Base-by-base conservation (phyloP, 768 basidiomycete species). In the Russula olivacea region DNA sequence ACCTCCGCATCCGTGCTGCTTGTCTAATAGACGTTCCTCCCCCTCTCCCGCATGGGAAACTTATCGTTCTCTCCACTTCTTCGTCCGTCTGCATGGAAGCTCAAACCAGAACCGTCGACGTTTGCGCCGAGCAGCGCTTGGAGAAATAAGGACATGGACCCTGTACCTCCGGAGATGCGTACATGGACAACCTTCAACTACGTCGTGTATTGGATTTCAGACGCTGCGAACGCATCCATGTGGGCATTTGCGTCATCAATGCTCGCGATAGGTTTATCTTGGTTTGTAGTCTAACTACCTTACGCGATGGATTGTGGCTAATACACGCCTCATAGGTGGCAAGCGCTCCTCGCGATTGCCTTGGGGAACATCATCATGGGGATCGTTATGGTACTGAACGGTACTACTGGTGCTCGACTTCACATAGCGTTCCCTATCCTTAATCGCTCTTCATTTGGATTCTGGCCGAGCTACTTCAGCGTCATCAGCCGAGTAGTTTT, bases 341-440 rank as follows among this genome's bases (percentile, higher is more conserved):
- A 89, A 70, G 86, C 85, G 1, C 76, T 87, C 8, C 75, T 80
- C 8, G 87, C 84, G 14, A 90, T 91, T 64, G 84, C 87, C 8
- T 75, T 88, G 19, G 89, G 86, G 23, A 86, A 90, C 69, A 73
- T 81, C 65, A 81, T 92, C 66, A 90, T 92, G 61, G 83, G 87
- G 2, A 74, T 83, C 61, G 83, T 85, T 21, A 84, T 93, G 78
- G 83, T 91, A 2, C 75, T 89, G 53, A 93, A 91, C 69, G 91
- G 91, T 54, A 85, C 87, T 5, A 80, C 83, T 30, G 89, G 91
- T 25, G 87, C 90, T 25, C 82, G 87, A 21, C 79, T 90, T 49
- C 89, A 90, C 67, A 76, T 93, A 25, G 83, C 88, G 0, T 92
- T 92, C 71, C 80, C 83, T 1, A 81, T 93, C 55, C 77, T 92